Conservation (phyloP, 140 eudicot genomes). For the Oenanthe javanica region DNA sequence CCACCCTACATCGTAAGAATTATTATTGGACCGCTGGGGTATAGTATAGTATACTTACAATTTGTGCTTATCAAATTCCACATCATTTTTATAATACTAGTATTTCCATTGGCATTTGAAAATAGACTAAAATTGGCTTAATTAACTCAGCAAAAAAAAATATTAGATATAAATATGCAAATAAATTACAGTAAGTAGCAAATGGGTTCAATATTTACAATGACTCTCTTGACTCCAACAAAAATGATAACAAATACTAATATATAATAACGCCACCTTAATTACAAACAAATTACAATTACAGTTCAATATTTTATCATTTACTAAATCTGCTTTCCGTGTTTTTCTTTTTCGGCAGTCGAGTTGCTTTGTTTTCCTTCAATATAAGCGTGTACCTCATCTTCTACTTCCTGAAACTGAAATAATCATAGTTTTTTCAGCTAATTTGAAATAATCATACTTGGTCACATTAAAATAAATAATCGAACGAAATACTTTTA, state of each 20-base stretch:
- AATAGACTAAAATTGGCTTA: no score
- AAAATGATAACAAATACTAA: neutral
- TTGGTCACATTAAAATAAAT: neutral
- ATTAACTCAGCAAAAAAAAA: no score
- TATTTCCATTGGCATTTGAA: no score
- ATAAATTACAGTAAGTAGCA: neutral
- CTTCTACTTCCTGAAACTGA: constrained; percentile 1
- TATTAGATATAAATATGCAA: no score
- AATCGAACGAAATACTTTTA: neutral
- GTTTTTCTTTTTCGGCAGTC: neutral
- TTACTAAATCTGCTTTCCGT: neutral
- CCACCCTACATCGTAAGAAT: no score
- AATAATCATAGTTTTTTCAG: no score
- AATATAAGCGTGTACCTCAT: neutral
- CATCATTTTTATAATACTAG: no score
- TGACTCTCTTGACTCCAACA: neutral
- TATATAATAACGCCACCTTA: no score
- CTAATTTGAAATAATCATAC: neutral
- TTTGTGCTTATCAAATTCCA: no score
- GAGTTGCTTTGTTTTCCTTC: neutral
- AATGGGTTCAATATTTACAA: no score
- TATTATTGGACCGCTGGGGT: no score
- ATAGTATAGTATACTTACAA: no score
- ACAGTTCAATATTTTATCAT: neutral
- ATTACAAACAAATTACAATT: neutral